Evolutionary conservation across 2,329 filamentous ascomycete species (phyloP).

Genomic region (Davidsoniella australis): DNA sequence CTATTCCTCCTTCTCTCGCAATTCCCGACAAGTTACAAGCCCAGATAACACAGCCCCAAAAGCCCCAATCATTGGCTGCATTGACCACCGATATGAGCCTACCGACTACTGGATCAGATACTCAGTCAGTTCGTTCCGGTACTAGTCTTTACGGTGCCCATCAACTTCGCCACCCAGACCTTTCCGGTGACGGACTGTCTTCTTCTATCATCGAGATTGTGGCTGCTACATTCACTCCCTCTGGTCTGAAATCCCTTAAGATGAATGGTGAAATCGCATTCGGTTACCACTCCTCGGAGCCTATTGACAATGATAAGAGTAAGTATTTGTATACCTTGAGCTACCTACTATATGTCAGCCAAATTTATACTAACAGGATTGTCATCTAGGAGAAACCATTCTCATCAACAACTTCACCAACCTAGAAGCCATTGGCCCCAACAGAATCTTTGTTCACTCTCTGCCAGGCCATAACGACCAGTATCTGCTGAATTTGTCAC

Average conservation of each 20-base stretch:
- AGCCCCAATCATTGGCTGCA: slow-evolving; percentile 26
- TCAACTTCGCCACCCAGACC: slow-evolving; percentile 64
- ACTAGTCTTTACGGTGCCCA: slow-evolving; percentile 56
- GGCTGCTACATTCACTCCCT: slow-evolving; percentile 67
- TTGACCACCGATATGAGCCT: slow-evolving; percentile 46
- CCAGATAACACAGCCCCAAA: slow-evolving; percentile 18
- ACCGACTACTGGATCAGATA: slow-evolving; percentile 48
- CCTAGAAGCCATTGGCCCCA: slow-evolving; percentile 87
- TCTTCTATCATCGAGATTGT: slow-evolving; percentile 83
- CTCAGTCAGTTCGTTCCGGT: slow-evolving; percentile 77
- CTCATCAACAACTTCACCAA: slow-evolving; percentile 73
- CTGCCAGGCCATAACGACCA: slow-evolving; percentile 52
- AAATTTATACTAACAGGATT: slow-evolving; percentile 14
- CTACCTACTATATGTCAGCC: neutral
- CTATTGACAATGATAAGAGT: slow-evolving; percentile 29
- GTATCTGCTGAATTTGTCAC: slow-evolving; percentile 58
- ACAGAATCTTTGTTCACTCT: slow-evolving; percentile 69
- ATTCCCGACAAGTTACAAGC: slow-evolving; percentile 8
- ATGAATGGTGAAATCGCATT: slow-evolving; percentile 82
- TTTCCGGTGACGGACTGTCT: slow-evolving; percentile 64
- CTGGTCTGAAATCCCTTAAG: slow-evolving; percentile 50
- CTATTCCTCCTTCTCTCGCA: slow-evolving; percentile 5
- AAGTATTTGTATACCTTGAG: slow-evolving; percentile 18
- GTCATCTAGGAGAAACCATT: slow-evolving; percentile 43
- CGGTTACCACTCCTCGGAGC: slow-evolving; percentile 47